phyloP scores from a whole-genome alignment of 352 stramenopile genomes.

The Phytophthora rubi region DNA sequence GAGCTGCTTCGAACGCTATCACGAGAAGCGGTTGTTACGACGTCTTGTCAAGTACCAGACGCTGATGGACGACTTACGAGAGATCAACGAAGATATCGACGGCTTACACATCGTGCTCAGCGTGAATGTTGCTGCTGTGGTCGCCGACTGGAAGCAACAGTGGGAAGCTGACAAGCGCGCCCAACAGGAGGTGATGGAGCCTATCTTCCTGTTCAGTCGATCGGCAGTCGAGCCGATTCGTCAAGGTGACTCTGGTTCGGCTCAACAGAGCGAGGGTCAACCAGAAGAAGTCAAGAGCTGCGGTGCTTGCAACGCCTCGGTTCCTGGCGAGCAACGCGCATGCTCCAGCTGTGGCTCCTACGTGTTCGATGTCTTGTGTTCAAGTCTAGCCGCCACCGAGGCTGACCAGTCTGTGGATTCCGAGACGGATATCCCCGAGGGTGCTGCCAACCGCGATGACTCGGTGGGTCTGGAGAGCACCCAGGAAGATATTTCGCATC shows the following conservation, averaged over 20 bases:
- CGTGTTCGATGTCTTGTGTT: background rate
- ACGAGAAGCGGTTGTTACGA: background rate
- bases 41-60: slow-evolving; percentile 6
- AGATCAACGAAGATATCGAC: slow-evolving; percentile 3
- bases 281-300: background rate
- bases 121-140: background rate
- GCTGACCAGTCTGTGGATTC: background rate
- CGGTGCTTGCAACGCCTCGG: slow-evolving; percentile 1
- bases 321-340: background rate
- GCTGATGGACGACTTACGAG: slow-evolving; percentile 6
- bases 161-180: slow-evolving; percentile 5
- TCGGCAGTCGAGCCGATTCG: background rate
- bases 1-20: slow-evolving; percentile 3
- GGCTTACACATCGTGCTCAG: background rate
- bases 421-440: background rate
- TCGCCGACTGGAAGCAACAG: background rate
- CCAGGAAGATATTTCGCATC: slow-evolving; percentile 4
- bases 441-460: background rate
- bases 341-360: background rate
- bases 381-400: background rate
- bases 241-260: background rate
- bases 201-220: slow-evolving; percentile 1
- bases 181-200: slow-evolving; percentile 10
- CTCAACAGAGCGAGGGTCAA: background rate
- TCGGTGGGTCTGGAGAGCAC: background rate